Base-by-base conservation (phyloP, 441 rosid species). In the Croton laevigatus region DNA sequence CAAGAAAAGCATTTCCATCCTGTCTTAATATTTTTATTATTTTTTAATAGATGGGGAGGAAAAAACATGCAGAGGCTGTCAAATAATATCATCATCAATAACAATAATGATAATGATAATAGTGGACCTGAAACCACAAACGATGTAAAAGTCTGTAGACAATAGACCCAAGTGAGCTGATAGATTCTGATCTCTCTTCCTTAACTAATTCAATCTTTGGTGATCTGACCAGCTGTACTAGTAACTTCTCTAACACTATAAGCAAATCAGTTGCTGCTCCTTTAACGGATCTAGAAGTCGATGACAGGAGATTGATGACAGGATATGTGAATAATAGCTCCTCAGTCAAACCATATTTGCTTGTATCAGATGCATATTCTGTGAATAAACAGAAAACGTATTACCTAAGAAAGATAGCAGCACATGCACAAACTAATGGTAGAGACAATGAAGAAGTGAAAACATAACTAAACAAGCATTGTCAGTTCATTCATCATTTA, bases 241-340 rank as follows among this genome's bases (percentile, higher is more conserved):
- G 69, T 69, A 75, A 80, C 81, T 81, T 88, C 76, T 94, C 94
- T 68, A 94, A 76, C 76, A 83, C 71, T 77, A 80, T 69, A 73
- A 94, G 90, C 80, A 91, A 85, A 79, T 90, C 91, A 82, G 79
- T 80, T 69, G 97, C 94, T 54, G 78, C 84, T 78, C 80, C 88
- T 84, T 91, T 94, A 71, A 91, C 78, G 77, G 87, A 82, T 81
- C 77, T 84, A 79, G 97, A 94, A 72, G 96, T 88, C 61, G 93
- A 88, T n/a, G 97, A 91, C 86, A 94, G 75, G 71, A 94, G 89
- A 72, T 77, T 79, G 73, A 94, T 80, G 68, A 79, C 77, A 68
- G 97, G 98, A 81, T 87, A 89, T 76, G 85, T 77, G 72, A 91
- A 76, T 68, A 94, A 77, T 54, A 91, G 87, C 81, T 91, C 98